A percentile compares a stretch with the other conserved stretches of the same genome.
phyloP scores from a whole-genome alignment of 768 basidiomycete genomes.

The Mycena indigotica region DNA sequence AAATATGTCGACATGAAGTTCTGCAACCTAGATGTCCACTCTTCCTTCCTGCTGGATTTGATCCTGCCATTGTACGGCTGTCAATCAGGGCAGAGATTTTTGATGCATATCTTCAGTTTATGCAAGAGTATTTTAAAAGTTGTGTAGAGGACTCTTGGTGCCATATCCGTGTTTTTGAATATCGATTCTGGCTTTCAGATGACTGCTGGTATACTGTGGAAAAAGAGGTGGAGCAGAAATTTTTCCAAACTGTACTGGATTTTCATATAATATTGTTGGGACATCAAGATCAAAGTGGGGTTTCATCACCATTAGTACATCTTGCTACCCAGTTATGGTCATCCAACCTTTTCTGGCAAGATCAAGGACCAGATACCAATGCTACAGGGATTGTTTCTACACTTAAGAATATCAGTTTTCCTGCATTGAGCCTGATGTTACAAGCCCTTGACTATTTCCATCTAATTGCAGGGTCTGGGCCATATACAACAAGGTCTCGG shows the following conservation, averaged over 20 bases:
- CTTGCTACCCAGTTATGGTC: neutral
- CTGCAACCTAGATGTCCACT: neutral
- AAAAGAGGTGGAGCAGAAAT: neutral
- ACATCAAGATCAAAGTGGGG: neutral
- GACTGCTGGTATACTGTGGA: neutral
- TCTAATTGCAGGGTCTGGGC: neutral
- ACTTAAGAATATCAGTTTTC: neutral
- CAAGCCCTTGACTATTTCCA: neutral
- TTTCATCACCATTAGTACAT: neutral
- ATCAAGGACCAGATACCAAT: neutral
- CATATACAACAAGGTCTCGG: neutral
- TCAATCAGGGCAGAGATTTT: neutral
- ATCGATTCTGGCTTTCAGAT: neutral
- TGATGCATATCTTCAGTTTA: neutral
- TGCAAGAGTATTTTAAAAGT: neutral
- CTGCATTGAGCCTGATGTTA: neutral
- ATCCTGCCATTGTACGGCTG: neutral
- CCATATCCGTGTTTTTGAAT: neutral
- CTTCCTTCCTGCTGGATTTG: neutral
- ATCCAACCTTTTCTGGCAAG: neutral
- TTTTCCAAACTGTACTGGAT: neutral
- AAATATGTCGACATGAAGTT: neutral
- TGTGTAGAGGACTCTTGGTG: neutral
- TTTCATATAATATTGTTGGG: neutral
- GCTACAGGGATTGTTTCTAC: neutral